These are phyloP conservation scores for Colletotrichum sp. DNA, from an alignment of 2,329 filamentous ascomycete species.

Conservation along the genomic window DNA sequence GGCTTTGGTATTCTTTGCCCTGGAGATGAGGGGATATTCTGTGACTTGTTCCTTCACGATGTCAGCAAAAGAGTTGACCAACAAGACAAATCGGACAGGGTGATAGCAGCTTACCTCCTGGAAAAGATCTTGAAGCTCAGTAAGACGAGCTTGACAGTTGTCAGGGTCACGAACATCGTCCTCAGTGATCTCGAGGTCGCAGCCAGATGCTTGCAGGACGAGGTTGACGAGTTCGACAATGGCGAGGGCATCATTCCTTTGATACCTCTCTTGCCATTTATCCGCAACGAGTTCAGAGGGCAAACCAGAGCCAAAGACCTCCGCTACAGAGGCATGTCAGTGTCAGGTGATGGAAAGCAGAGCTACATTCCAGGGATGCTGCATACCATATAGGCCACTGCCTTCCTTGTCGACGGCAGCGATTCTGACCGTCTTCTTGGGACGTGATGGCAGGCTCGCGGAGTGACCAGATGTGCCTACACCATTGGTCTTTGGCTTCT, in stretches of 20 bases:
- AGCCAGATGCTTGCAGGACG: slow-evolving; percentile 76
- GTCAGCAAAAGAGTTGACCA: slow-evolving; percentile 29
- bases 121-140: slow-evolving; percentile 87
- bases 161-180: slow-evolving; percentile 92
- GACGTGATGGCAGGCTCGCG: slow-evolving; percentile 54
- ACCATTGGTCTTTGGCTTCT: slow-evolving; percentile 70
- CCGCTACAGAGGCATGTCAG: slow-evolving; percentile 46
- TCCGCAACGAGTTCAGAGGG: slow-evolving; percentile 61
- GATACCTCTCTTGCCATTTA: slow-evolving; percentile 65
- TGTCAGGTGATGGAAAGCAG: slow-evolving; percentile 28
- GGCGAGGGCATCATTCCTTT: slow-evolving; percentile 56
- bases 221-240: slow-evolving; percentile 71
- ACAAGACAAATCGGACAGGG: neutral
- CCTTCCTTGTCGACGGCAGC: slow-evolving; percentile 53
- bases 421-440: slow-evolving; percentile 61
- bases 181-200: slow-evolving; percentile 76
- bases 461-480: slow-evolving; percentile 35
- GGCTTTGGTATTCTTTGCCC: slow-evolving; percentile 74
- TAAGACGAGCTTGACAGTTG: slow-evolving; percentile 77
- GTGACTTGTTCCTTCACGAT: slow-evolving; percentile 70
- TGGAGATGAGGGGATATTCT: slow-evolving; percentile 91
- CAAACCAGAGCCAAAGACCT: slow-evolving; percentile 67
- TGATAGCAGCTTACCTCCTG: slow-evolving; percentile 65
- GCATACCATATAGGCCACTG: slow-evolving; percentile 61
- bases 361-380: slow-evolving; percentile 16